These are phyloP conservation scores for Syncephalastrum contaminatum DNA, from an alignment of 371 early-diverging fungal species.

Conservation along the genomic window DNA sequence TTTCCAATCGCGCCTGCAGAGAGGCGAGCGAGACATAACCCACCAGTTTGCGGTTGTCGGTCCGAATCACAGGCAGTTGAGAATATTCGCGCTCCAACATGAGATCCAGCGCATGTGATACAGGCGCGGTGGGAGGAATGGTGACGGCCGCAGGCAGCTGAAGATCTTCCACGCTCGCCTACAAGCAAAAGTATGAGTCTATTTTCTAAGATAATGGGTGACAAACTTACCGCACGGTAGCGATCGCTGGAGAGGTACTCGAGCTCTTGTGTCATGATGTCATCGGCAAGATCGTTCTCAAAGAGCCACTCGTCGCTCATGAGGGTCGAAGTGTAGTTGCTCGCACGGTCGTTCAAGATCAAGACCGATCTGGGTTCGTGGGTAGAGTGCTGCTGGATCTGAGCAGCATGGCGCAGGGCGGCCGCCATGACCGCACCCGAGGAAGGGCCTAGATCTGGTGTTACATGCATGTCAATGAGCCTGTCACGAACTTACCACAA, in stretches of 20 bases:
- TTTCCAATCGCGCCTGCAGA: conserved; percentile 60
- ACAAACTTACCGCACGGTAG: conserved; percentile 58
- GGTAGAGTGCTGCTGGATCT: conserved; percentile 22
- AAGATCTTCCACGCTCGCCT: conserved; percentile 82
- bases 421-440: conserved; percentile 76
- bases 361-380: conserved; percentile 44
- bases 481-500: conserved; percentile 43
- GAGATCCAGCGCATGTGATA: conserved; percentile 67
- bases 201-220: too few relatives aligned
- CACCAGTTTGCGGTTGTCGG: conserved; percentile 64
- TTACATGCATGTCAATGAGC: neutral
- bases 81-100: conserved; percentile 86
- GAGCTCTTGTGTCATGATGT: conserved; percentile 54
- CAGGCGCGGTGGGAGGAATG: conserved; percentile 54
- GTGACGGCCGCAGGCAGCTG: conserved; percentile 83
- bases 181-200: neutral
- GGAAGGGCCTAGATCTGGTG: conserved; percentile 48
- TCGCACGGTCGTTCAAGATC: conserved; percentile 69
- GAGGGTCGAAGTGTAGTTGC: conserved; percentile 68
- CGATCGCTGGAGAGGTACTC: conserved; percentile 63
- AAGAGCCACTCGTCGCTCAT: conserved; percentile 77
- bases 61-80: conserved; percentile 79
- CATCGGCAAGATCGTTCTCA: conserved; percentile 73
- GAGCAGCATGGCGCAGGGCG: conserved; percentile 49
- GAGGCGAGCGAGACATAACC: conserved; percentile 77